Evolutionary conservation across 176 grass and related monocot species (phyloP), one percentile per base, ranked within the genome.

Genomic region (Phragmites australis): DNA sequence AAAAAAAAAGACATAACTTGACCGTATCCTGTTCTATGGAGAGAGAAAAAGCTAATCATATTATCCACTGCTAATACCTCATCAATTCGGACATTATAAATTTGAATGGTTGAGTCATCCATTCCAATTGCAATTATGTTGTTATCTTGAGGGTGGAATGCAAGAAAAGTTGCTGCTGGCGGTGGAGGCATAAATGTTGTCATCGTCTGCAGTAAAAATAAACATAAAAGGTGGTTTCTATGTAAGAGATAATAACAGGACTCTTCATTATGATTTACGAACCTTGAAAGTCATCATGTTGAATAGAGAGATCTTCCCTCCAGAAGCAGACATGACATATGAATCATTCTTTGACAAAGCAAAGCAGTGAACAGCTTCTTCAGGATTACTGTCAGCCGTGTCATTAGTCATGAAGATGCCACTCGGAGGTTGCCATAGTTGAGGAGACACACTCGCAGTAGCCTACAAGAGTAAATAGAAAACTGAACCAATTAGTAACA

Each of bases 271-370:
- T 16, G 61, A 59, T 85, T 56, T 73, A 81, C 64, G 18, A 80
- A 97, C 95, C 95, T 94, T 98, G 81, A 98, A 98, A 53, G 95
- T 98, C 95, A 98, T 98, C 95, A 94, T 98, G 86, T 98, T 98
- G 86, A 98, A 98, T 14, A 98, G 70, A 37, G 95, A 98, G 44
- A 98, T 94, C 79, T 98, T 98, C 54, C 95, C 95, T 70, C 95
- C 96, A 45, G 96, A 98, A 88, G 96, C 96, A 61, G 96, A 98
- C 96, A 98, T 98, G 71, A 98, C 96, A 91, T 98, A 98, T 34
- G 96, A 98, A 88, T 98, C 96, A 9, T 98, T 98, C 82, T 98
- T 98, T n/a, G 96, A 98, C 84, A 98, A 81, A 60, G 96, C 96
- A 94, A 98, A 94, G 77, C 92, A 98, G 41, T 91, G 93, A 76